Evolutionary conservation across 2,329 filamentous ascomycete species (phyloP), one percentile per base, ranked within the genome.

Genomic region (Tolypocladium tundrense): DNA sequence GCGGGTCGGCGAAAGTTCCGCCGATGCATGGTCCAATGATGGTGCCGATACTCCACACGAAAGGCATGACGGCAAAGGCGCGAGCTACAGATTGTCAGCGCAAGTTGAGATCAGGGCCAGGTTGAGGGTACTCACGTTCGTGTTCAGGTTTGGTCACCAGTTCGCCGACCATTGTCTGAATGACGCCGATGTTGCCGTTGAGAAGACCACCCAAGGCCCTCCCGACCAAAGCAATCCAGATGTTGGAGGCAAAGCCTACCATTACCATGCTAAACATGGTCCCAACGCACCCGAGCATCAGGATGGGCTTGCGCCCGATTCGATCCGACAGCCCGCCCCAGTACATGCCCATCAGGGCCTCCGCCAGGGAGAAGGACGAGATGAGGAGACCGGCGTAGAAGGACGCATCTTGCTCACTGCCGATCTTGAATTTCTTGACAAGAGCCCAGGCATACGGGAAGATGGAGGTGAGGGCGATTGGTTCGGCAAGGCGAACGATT

Each of bases 121-220:
- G 13, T 27, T 9, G 7, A 43, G 41, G 27, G n/a, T 13, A 82
- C 86, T 78, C 74, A 90, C 87, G 90, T 74, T 96, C 91, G 73
- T 95, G 90, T 66, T 92, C 88, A 16, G 89, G 90, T 59, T 87
- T 89, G 40, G 82, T 88, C 55, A 95, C 88, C 58, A 96, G 72
- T 72, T 97, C 92, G 35, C 88, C 90, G 16, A 96, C 92, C 89
- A 96, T 95, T 21, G 91, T 96, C 72, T 95, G 88, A 63, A 94
- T 90, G 41, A 94, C 89, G 35, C 89, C 91, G 64, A 96, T 91
- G 68, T 96, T 96, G 59, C 92, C 92, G 71, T 96, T 96, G 57
- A 97, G 78, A 14, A 92, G 78, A 27, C 92, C 91, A 48, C 91
- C 92, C 16, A 94, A 69, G 51, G 86, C 83, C 66, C 92, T 81